phyloP scores from a whole-genome alignment of 148 eudicot species.

The Tetragonia tetragonoides region DNA sequence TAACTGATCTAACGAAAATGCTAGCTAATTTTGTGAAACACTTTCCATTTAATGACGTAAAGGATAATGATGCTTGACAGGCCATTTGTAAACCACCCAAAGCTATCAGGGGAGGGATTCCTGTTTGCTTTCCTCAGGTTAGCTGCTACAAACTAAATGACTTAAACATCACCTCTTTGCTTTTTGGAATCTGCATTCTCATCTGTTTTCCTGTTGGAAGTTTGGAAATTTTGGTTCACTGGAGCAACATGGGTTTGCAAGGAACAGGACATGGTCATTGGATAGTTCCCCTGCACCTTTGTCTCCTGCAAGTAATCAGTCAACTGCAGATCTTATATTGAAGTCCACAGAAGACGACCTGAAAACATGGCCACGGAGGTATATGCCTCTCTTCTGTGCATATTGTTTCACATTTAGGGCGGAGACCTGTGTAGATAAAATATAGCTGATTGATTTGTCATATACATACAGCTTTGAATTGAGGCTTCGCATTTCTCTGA shows the following conservation, averaged over 20 bases:
- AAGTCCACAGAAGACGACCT: slow-evolving; percentile 70
- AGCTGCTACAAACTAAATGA: slow-evolving; percentile 1
- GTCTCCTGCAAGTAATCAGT: slow-evolving; percentile 53
- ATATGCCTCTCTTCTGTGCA: slow-evolving; percentile 13
- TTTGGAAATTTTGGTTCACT: slow-evolving; percentile 74
- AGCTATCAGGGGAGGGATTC: slow-evolving; percentile 72
- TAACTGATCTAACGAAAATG: background rate
- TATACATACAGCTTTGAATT: slow-evolving; percentile 62
- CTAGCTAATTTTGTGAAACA: background rate
- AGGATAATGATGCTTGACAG: slow-evolving; percentile 34
- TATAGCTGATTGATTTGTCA: background rate
- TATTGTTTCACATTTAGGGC: background rate
- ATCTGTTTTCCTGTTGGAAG: slow-evolving; percentile 37
- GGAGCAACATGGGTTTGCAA: slow-evolving; percentile 84
- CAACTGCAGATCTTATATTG: slow-evolving; percentile 64
- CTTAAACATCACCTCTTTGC: background rate
- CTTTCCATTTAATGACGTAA: background rate
- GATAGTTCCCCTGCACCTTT: slow-evolving; percentile 63
- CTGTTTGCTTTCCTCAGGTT: slow-evolving; percentile 80
- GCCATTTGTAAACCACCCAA: slow-evolving; percentile 66
- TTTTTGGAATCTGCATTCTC: slow-evolving; percentile 17
- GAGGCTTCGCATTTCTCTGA: slow-evolving; percentile 59
- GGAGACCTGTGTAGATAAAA: background rate
- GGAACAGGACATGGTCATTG: slow-evolving; percentile 78
- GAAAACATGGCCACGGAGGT: slow-evolving; percentile 76